Conservation (phyloP, 768 basidiomycete genomes). For the Leccinum broughii region DNA sequence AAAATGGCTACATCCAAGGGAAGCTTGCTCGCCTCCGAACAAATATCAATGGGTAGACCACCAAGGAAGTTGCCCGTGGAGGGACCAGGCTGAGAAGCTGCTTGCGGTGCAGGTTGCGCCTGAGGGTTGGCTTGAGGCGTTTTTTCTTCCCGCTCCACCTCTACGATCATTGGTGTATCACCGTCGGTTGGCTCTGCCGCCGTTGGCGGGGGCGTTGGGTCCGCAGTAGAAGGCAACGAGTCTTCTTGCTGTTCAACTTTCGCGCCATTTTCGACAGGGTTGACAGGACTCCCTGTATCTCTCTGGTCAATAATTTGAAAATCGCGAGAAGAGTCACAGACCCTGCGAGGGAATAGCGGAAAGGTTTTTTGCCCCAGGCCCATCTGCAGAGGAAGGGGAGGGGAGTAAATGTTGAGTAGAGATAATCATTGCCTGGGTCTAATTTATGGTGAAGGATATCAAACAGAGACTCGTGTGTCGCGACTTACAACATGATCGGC, state of each 20-base stretch:
- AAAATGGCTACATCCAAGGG: conserved; percentile 92
- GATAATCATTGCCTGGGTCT: conserved; percentile 92
- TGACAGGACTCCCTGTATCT: conserved; percentile 23
- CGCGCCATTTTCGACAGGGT: conserved; percentile 25
- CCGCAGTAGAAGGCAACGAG: conserved; percentile 34
- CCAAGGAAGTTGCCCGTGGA: conserved; percentile 36
- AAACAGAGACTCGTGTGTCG: neutral
- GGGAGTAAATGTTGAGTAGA: conserved; percentile 80
- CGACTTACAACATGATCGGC: conserved; percentile 51
- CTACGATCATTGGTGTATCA: conserved; percentile 44
- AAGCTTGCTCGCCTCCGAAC: conserved; percentile 83
- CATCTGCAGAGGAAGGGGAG: conserved; percentile 31
- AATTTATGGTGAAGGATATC: conserved; percentile 5
- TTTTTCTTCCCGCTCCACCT: conserved; percentile 47
- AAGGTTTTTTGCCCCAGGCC: conserved; percentile 24
- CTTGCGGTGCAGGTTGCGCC: conserved; percentile 22
- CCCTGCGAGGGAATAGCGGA: conserved; percentile 27
- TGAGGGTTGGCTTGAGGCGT: conserved; percentile 27
- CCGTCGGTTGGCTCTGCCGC: conserved; percentile 20
- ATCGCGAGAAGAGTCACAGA: conserved; percentile 3
- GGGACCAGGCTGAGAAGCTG: conserved; percentile 18
- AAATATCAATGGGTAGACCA: conserved; percentile 70
- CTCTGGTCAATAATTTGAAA: neutral
- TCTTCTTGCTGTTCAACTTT: conserved; percentile 38
- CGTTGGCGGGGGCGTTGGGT: conserved; percentile 33